Evolutionary conservation across 306 rosid species (phyloP), one percentile per base, ranked within the genome.

Genomic region (Mimosa pudica): DNA sequence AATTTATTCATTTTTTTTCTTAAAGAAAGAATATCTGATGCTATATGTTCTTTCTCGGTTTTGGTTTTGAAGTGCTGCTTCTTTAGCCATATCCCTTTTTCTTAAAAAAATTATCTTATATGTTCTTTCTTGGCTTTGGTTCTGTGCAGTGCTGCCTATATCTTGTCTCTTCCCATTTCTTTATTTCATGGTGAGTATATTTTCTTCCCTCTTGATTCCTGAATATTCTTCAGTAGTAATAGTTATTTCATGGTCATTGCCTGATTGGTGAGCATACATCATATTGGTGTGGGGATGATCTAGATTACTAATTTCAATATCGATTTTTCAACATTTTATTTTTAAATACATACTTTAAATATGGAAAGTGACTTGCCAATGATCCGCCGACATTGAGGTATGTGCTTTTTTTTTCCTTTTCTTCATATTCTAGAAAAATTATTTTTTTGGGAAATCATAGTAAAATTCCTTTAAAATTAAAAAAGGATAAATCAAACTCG

Each of bases 121-220:
- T n/a, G 10, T 55, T n/a, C 30, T 55, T 55, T 6, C 30, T 57
- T 57, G 61, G 61, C 61, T 52, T 20, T 57, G 61, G 30, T 20
- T 52, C n/a, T 17, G 30, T 55, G 7, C 61, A 55, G 30, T 1
- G 30, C 9, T 55, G 61, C 61, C 61, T 55, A 20, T 55, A n/a
- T n/a, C 61, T 1, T 55, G 61, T n/a, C 61, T 55, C 61, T 55
- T 55, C 61, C 61, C 61, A 55, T 55, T 55, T 55, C 61, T 55
- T n/a, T 55, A 55, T 55, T 55, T 55, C 61, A 55, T 55, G 64
- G 64, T 58, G 33, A 18, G 64, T 58, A 2, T 55, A 8, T n/a
- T n/a, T n/a, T 55, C 10, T 55, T 55, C 32, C 20, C 58, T 14
- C 58, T 16, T 16, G 9, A 52, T 52, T 7, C 55, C n/a, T 49